phyloP scores from a whole-genome alignment of 495 filamentous ascomycete species.

The Xylaria venustula region DNA sequence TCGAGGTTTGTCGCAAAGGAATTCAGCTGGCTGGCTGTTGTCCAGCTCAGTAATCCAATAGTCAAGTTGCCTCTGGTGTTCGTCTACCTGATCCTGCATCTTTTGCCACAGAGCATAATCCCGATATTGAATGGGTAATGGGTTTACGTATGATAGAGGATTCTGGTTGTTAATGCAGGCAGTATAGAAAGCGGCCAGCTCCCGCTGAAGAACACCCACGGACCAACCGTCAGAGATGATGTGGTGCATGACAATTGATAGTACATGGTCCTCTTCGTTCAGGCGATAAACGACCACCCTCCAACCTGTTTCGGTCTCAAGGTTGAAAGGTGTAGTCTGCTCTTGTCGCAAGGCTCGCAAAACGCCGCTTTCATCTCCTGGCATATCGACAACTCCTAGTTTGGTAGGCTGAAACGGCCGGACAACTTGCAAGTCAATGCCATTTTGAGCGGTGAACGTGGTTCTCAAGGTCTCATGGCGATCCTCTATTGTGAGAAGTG shows the following conservation, averaged over 20 bases:
- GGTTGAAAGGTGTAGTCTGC: slow-evolving; percentile 5
- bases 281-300: slow-evolving; percentile 3
- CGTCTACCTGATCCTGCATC: neutral
- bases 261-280: slow-evolving; percentile 3
- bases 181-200: slow-evolving; percentile 2
- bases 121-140: neutral
- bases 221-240: slow-evolving; percentile 18
- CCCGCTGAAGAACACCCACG: neutral
- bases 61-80: neutral
- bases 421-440: neutral
- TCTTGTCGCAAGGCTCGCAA: neutral
- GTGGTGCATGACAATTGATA: slow-evolving; percentile 17
- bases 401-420: neutral
- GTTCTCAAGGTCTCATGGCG: slow-evolving; percentile 15
- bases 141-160: neutral
- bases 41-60: neutral
- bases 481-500: slow-evolving; percentile 8
- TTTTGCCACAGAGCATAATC: slow-evolving; percentile 1
- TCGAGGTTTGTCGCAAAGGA: neutral
- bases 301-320: slow-evolving; percentile 8
- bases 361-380: neutral
- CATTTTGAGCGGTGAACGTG: slow-evolving; percentile 3
- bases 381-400: neutral
- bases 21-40: neutral
- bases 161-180: neutral